phyloP scores from a whole-genome alignment of 768 basidiomycete genomes.

The Leccinum longicurvipes region DNA sequence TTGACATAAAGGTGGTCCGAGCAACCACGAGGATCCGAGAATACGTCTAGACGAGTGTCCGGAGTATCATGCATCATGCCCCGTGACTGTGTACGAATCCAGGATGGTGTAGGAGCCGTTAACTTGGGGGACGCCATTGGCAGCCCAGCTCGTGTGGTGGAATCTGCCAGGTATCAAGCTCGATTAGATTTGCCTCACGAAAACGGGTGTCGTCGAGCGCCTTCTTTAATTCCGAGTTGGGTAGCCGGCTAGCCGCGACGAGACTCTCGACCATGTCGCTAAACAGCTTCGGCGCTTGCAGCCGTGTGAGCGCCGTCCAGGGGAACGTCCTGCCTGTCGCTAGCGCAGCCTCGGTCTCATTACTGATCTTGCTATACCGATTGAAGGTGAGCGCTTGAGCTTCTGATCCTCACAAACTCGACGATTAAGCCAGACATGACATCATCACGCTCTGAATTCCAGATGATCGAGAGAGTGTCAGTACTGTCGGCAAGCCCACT shows the following conservation, averaged over 20 bases:
- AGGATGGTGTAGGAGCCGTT: too few relatives aligned
- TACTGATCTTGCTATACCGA: constrained; percentile 47
- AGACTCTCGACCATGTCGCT: constrained; percentile 79
- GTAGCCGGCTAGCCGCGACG: constrained; percentile 45
- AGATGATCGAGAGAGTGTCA: neutral
- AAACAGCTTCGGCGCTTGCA: constrained; percentile 76
- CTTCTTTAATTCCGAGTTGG: too few relatives aligned
- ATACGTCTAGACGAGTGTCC: neutral
- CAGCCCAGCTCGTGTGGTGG: neutral
- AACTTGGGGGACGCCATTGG: neutral
- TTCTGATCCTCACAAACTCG: constrained; percentile 50
- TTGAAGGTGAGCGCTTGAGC: constrained; percentile 47
- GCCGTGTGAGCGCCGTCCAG: constrained; percentile 69
- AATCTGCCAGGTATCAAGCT: neutral
- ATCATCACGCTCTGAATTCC: neutral
- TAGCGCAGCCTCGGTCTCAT: constrained; percentile 49
- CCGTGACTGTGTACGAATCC: too few relatives aligned
- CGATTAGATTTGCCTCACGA: neutral
- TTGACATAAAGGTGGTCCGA: neutral
- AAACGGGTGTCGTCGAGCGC: neutral
- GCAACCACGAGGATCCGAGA: neutral
- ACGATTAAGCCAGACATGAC: neutral
- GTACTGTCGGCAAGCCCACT: neutral
- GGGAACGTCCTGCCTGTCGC: constrained; percentile 50
- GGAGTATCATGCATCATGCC: too few relatives aligned